phyloP scores from a whole-genome alignment of 192 early-diverging fungal genomes.

The Backusella liffmaniae region DNA sequence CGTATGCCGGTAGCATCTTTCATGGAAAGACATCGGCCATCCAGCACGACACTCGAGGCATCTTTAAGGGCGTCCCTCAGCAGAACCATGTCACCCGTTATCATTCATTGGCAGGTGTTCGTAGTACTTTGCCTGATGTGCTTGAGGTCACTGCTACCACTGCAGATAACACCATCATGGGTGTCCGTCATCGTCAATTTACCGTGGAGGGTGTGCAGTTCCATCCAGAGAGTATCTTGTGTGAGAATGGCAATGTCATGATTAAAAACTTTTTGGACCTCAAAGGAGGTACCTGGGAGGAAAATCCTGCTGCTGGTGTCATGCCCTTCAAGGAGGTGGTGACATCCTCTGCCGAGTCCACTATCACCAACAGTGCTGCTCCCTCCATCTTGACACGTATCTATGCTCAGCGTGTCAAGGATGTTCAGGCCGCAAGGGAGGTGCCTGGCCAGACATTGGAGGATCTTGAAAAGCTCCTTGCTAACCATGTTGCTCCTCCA shows the following conservation, averaged over 20 bases:
- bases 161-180: conserved; percentile 87
- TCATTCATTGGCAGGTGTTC: conserved; percentile 92
- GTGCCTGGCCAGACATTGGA: conserved; percentile 69
- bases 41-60: conserved; percentile 85
- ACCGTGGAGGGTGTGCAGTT: conserved; percentile 96
- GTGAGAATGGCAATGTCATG: conserved; percentile 85
- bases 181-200: conserved; percentile 82
- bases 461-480: conserved; percentile 67
- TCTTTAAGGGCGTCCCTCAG: conserved; percentile 86
- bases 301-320: conserved; percentile 52
- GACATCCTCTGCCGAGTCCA: background rate
- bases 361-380: conserved; percentile 35
- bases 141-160: conserved; percentile 88
- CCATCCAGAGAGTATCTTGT: conserved; percentile 97
- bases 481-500: conserved; percentile 68
- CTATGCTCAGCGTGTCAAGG: conserved; percentile 71
- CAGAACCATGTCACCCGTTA: conserved; percentile 89
- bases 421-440: conserved; percentile 69
- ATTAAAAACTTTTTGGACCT: conserved; percentile 90
- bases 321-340: background rate
- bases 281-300: conserved; percentile 85
- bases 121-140: conserved; percentile 70
- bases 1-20: conserved; percentile 91
- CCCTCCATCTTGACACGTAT: conserved; percentile 82
- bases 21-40: conserved; percentile 96